Evolutionary conservation across 2,329 filamentous ascomycete species (phyloP), one percentile per base, ranked within the genome.

Genomic region (Fusarium pseudoanthophilum): DNA sequence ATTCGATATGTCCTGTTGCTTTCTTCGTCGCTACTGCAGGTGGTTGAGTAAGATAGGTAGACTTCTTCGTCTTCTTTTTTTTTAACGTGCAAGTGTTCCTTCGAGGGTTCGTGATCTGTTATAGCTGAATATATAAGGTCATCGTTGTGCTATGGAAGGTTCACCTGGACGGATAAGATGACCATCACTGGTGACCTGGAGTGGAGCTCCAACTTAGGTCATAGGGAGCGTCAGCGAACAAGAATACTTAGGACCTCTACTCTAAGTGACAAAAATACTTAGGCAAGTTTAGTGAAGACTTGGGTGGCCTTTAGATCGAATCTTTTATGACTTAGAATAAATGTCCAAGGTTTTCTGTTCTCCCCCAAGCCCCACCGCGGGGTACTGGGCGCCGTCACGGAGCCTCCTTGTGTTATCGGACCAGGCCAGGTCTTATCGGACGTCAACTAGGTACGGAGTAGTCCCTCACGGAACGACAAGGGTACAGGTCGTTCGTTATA

Each of bases 361-460:
- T 71, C 67, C 64, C 63, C 63, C 75, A 11, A 13, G 40, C 75
- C 72, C 75, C 75, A 72, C 75, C 64, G 76, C 72, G 76, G 76
- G 77, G 76, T 78, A 72, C 64, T 46, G 26, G n/a, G 10, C 16
- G 26, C 34, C 4, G 30, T 52, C 49, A 36, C 30, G 16, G 40
- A 53, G 40, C 53, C 62, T n/a, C 45, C 26, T 30, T 30, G 30
- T 30, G 30, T 30, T 48, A 48, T 46, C 39, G 32, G 62, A 32
- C 37, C 45, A 42, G 55, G 37, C 37, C 45, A 42, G 55, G 37
- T 26, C 64, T 69, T 69, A 72, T 72, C 63, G 60, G 24, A 15
- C 3, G n/a, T 52, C 32, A 16, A 15, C 15, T 18, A n/a, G n/a
- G n/a, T n/a, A 30, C 32, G 30, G 26, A 26, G 26, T 26, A 34